These are phyloP conservation scores for Ceratobasidium sp. DNA, from an alignment of 1,284 basidiomycete species.

Conservation along the genomic window DNA sequence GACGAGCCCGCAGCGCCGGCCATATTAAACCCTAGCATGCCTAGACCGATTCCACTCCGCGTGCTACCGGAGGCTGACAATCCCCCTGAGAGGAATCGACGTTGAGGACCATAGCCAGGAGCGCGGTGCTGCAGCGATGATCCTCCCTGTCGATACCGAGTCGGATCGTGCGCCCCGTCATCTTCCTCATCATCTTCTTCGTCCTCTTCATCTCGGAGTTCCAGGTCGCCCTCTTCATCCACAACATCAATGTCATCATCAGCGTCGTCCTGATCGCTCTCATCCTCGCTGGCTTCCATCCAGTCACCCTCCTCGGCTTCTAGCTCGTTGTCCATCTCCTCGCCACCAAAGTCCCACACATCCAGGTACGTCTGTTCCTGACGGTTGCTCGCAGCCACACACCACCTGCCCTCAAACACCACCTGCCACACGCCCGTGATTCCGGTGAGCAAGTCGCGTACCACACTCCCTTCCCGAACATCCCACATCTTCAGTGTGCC, in stretches of 20 bases:
- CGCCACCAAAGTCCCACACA: constrained; percentile 84
- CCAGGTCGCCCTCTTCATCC: constrained; percentile 60
- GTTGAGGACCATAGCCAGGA: constrained; percentile 27
- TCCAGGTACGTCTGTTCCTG: constrained; percentile 79
- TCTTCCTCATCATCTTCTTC: constrained; percentile 62
- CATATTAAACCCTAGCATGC: constrained; percentile 30
- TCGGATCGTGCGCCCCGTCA: constrained; percentile 26
- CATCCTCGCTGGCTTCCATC: constrained; percentile 60
- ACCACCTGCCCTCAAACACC: constrained; percentile 89
- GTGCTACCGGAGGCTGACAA: constrained; percentile 1
- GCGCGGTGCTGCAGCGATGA: constrained; percentile 29
- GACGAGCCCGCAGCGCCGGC: constrained; percentile 12
- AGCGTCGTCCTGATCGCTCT: constrained; percentile 53
- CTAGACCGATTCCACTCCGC: constrained; percentile 24
- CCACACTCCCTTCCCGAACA: constrained; percentile 79
- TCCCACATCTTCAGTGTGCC: constrained; percentile 99
- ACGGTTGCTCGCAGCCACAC: constrained; percentile 89
- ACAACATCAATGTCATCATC: constrained; percentile 57
- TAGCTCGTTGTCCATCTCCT: constrained; percentile 53
- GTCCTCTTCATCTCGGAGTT: constrained; percentile 58
- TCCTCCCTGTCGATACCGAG: constrained; percentile 28
- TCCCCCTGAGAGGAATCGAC: constrained; percentile 18
- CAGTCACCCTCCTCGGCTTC: constrained; percentile 56
- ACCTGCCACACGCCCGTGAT: constrained; percentile 96
- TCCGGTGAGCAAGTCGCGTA: constrained; percentile 85